Evolutionary conservation across 2,329 filamentous ascomycete species (phyloP).

Genomic region (Fusarium sp.): DNA sequence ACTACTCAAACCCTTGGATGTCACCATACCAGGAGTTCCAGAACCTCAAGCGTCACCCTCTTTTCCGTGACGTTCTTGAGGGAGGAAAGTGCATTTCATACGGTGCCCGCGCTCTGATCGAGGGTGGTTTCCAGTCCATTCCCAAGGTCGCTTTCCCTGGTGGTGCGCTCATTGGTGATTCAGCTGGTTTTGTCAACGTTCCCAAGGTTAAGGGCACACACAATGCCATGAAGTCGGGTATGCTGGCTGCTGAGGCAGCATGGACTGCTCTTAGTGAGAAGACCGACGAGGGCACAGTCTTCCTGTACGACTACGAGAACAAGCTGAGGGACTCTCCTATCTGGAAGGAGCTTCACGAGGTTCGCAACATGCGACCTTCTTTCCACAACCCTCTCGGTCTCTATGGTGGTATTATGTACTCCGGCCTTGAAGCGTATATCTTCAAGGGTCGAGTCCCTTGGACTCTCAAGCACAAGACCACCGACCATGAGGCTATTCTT

Average conservation of each 20-base stretch:
- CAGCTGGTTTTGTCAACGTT: constrained; percentile 95
- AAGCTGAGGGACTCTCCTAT: constrained; percentile 85
- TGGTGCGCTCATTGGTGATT: constrained; percentile 94
- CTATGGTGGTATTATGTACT: constrained; percentile 91
- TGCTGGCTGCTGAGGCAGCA: constrained; percentile 93
- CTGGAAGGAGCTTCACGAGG: constrained; percentile 93
- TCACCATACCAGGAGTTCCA: constrained; percentile 97
- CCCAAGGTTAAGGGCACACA: constrained; percentile 99
- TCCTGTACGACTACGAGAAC: constrained; percentile 95
- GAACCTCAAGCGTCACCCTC: constrained; percentile 97
- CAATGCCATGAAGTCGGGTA: constrained; percentile 96
- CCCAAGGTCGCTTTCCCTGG: constrained; percentile 97
- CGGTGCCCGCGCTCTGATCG: constrained; percentile 88
- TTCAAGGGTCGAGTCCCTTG: constrained; percentile 88
- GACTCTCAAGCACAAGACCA: constrained; percentile 87
- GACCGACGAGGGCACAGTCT: constrained; percentile 75
- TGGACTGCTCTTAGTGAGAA: constrained; percentile 75
- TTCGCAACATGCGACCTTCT: constrained; percentile 96
- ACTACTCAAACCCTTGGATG: constrained; percentile 97
- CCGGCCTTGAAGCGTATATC: constrained; percentile 89
- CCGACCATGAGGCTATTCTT: constrained; percentile 84
- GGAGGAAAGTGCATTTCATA: constrained; percentile 98
- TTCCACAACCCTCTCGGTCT: constrained; percentile 90
- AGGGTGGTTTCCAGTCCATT: constrained; percentile 97
- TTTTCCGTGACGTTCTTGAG: constrained; percentile 87